Base-by-base conservation (phyloP, 2,329 filamentous ascomycete species). In the Penicillium sclerotigenum region DNA sequence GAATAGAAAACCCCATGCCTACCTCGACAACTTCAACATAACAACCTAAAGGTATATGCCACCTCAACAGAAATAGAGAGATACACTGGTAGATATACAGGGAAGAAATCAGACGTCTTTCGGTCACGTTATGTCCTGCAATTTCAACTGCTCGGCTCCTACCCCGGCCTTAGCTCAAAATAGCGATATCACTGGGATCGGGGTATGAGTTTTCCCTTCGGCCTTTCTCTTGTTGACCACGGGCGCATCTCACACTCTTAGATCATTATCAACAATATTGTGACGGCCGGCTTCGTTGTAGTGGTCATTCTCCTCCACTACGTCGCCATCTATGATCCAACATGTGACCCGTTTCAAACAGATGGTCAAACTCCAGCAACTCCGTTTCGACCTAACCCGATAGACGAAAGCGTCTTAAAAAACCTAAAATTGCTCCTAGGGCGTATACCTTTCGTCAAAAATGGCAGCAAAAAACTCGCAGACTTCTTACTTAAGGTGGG, bases 241-340 rank as follows among this genome's bases (percentile, higher is more conserved):
- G 40, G 16, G 10, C 40, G 24, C 40, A 43, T 28, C 40, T 43
- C 40, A 43, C 16, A 13, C 13, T 28, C 10, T 18, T 43, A 49
- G 56, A 38, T 52, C 14, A 42, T 58, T 34, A 42, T 45, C 45
- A 58, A 58, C 31, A 52, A 53, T 33, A 16, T 59, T 11, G 56
- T 36, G 26, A 45, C 56, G 28, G 48, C 48, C 3, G 52, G 56
- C n/a, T 22, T 59, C 3, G 52, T 33, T 4, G n/a, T 52, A 10
- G 24, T 59, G 9, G 16, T 49, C 8, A 48, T 56, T 29, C 10
- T 43, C 4, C 14, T 56, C 14, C 48, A 59, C 31, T 52, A 52
- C 28, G 8, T 56, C 28, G n/a, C 26, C 5, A 33, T 52, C 18
- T 49, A 52, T 16, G 48, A 59, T 14, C 48, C 48, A 26, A 40